Evolutionary conservation across 441 rosid species (phyloP), one percentile per base, ranked within the genome.

Genomic region (Pelargonium citronellum): DNA sequence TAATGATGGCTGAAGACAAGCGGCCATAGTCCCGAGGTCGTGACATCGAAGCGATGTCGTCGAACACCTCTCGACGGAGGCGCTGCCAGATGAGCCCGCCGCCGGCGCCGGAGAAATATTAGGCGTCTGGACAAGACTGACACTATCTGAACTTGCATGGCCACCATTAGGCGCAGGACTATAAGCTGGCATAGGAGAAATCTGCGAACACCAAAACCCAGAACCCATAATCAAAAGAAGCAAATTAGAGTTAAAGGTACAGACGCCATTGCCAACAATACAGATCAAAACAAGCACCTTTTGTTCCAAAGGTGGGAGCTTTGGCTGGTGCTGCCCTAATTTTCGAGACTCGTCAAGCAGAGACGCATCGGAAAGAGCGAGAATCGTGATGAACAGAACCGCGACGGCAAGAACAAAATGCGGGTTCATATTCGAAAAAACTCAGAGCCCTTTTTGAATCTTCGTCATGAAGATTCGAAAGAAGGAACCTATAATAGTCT

Each of bases 111-210:
- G 53, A 46, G 53, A 46, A 46, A 46, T 13, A 2, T 46, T 46
- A 46, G 53, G 53, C 13, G 53, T 0, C n/a, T 11, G 12, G 12
- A 46, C 53, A 13, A 0, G n/a, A 13, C 17, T 51, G 16, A 12
- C 16, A 51, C 57, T 51, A 51, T 27, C 30, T 27, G 30, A 27
- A 27, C 30, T 27, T 27, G 30, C 30, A 27, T 27, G 30, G 30
- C 30, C 30, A 2, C 30, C 30, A 27, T 30, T 30, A 30, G 37
- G 37, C 5, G 5, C 37, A 30, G 57, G 57, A 51, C 57, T 51
- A 24, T 24, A 24, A 24, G 30, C 30, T 11, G 61, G 46, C 7
- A 39, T 22, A n/a, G 60, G 41, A 60, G 55, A 71, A 65, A 71
- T 39, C 69, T 64, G 12, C 0, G 6, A 24, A 12, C 51, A 34